Conservation (phyloP, 352 stramenopile genomes). For the Globisporangium rhizosaccharum region DNA sequence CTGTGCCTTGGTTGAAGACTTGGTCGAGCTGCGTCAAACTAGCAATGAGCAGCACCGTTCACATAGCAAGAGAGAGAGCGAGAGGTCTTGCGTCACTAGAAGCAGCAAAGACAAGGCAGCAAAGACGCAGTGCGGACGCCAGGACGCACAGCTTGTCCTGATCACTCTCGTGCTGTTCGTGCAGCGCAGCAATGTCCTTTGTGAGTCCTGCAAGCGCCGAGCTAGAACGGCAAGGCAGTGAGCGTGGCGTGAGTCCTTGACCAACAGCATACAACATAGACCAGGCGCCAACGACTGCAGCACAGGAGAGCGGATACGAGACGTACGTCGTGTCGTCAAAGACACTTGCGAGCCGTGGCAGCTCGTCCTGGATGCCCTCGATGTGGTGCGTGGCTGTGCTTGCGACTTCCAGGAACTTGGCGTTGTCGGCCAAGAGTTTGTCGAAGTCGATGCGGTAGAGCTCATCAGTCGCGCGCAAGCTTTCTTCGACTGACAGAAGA, state of each 20-base stretch:
- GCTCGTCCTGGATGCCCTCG: constrained; percentile 39
- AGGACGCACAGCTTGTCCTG: constrained; percentile 31
- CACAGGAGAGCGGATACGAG: background rate
- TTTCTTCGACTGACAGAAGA: constrained; percentile 41
- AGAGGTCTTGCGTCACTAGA: background rate
- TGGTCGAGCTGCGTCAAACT: constrained; percentile 34
- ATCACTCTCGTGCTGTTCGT: constrained; percentile 31
- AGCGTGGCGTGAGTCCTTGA: background rate
- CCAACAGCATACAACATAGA: background rate
- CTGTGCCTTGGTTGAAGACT: constrained; percentile 31
- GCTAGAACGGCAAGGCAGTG: constrained; percentile 9
- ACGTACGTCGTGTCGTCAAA: constrained; percentile 38
- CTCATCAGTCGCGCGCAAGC: constrained; percentile 30
- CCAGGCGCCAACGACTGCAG: background rate
- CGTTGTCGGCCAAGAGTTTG: constrained; percentile 28
- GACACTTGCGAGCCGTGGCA: constrained; percentile 28
- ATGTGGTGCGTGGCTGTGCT: constrained; percentile 43
- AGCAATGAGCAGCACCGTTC: background rate
- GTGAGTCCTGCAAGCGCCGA: constrained; percentile 32
- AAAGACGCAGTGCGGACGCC: background rate
- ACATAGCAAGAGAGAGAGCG: background rate
- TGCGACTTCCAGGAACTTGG: constrained; percentile 64
- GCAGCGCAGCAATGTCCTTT: constrained; percentile 35
- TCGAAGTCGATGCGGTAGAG: constrained; percentile 51
- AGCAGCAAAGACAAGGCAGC: background rate